A percentile compares a stretch with the other conserved stretches of the same genome.
phyloP scores from a whole-genome alignment of 179 eudicot genomes.

The Silene noctiflora region DNA sequence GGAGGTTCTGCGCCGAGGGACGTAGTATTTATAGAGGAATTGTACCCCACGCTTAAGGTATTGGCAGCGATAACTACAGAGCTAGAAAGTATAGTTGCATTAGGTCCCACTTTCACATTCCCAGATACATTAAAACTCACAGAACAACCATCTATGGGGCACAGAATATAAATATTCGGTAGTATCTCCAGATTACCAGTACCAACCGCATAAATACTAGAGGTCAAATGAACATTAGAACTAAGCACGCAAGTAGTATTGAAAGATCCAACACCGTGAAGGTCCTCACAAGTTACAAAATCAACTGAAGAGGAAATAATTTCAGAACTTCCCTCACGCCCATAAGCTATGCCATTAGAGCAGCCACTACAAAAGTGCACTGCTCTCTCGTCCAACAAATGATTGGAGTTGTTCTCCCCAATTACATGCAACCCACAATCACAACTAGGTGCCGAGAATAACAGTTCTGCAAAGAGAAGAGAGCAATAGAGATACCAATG shows the following conservation, averaged over 20 bases:
- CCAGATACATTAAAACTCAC: conserved; percentile 64
- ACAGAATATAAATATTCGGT: conserved; percentile 53
- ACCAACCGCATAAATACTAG: conserved; percentile 56
- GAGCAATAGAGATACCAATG: conserved; percentile 41
- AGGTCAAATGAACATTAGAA: conserved; percentile 38
- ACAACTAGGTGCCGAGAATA: conserved; percentile 26
- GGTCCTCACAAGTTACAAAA: conserved; percentile 59
- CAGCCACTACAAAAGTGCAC: conserved; percentile 16
- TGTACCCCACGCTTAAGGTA: conserved; percentile 48
- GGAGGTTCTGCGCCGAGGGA: conserved; percentile 74
- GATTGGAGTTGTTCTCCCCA: conserved; percentile 20
- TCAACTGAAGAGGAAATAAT: conserved; percentile 24
- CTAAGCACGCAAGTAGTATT: conserved; percentile 69
- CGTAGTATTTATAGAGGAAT: conserved; percentile 62
- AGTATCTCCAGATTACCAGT: conserved; percentile 72
- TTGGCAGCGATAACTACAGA: conserved; percentile 55
- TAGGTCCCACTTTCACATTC: conserved; percentile 53
- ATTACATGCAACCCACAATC: conserved; percentile 27
- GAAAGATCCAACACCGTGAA: conserved; percentile 80
- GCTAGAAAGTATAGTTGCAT: conserved; percentile 61
- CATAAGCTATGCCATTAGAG: conserved; percentile 15
- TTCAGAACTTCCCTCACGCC: conserved; percentile 19
- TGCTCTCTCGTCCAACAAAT: conserved; percentile 19
- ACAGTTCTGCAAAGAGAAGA: conserved; percentile 41
- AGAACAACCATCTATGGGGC: conserved; percentile 58